phyloP scores from a whole-genome alignment of 1,284 basidiomycete genomes.

The Marasmius oreades region DNA sequence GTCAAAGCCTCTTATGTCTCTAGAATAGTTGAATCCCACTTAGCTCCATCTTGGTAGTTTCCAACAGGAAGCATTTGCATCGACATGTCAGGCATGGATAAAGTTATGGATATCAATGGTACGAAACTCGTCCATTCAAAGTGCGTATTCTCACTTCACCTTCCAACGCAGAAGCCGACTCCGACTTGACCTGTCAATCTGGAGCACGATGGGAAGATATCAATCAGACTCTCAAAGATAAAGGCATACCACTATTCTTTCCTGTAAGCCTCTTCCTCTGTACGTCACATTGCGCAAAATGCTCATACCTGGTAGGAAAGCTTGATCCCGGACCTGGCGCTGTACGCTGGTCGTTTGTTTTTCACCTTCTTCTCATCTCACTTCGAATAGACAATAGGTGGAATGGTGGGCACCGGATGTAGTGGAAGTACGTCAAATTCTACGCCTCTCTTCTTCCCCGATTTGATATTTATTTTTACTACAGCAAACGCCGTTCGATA shows the following conservation, averaged over 20 bases:
- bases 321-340: slow-evolving; percentile 53
- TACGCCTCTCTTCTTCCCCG: not conserved
- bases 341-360: slow-evolving; percentile 27
- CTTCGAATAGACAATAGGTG: slow-evolving; percentile 44
- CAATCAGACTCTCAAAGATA: slow-evolving; percentile 69
- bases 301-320: slow-evolving; percentile 22
- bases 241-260: slow-evolving; percentile 68
- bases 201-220: slow-evolving; percentile 89
- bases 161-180: slow-evolving; percentile 44
- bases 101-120: slow-evolving; percentile 51
- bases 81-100: slow-evolving; percentile 63
- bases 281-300: not conserved
- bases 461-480: slow-evolving; percentile 7
- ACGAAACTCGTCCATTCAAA: slow-evolving; percentile 7
- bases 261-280: slow-evolving; percentile 44
- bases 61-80: slow-evolving; percentile 63
- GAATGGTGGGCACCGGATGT: slow-evolving; percentile 55
- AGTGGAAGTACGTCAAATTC: slow-evolving; percentile 44
- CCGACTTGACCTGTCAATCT: slow-evolving; percentile 77
- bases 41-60: slow-evolving; percentile 24
- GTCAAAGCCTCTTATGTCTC: slow-evolving; percentile 41
- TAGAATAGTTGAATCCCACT: slow-evolving; percentile 4
- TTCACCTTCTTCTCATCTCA: not conserved
- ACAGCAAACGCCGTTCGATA: slow-evolving; percentile 79
- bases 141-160: not conserved